Conservation (phyloP, 2,329 filamentous ascomycete genomes). For the Colletotrichum sp. region DNA sequence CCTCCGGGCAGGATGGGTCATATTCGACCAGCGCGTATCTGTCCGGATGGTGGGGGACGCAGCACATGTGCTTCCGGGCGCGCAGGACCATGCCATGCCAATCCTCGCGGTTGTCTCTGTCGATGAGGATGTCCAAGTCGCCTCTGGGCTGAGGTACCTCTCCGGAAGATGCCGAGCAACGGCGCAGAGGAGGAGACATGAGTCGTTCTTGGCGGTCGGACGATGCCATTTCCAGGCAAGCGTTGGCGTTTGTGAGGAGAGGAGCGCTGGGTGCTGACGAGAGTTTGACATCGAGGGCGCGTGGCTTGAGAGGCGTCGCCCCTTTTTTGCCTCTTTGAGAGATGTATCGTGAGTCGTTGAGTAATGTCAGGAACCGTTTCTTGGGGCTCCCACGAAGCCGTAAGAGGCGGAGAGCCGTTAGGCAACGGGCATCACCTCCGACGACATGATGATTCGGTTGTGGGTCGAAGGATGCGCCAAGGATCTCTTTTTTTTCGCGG, state of each 20-base stretch:
- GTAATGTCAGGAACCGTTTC: background rate
- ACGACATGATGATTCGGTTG: background rate
- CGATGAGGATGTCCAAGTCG: background rate
- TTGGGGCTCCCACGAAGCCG: background rate
- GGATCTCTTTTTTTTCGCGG: background rate
- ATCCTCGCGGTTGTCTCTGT: background rate
- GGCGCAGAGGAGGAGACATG: background rate
- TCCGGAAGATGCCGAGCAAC: background rate
- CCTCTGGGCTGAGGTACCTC: background rate
- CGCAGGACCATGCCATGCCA: background rate
- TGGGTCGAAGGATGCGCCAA: background rate
- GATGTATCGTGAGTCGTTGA: background rate
- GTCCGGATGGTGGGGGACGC: background rate
- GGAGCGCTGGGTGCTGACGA: background rate
- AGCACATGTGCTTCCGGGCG: background rate
- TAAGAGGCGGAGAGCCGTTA: background rate
- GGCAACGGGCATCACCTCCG: background rate
- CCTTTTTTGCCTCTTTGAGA: background rate
- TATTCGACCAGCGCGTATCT: background rate
- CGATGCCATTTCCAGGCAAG: background rate
- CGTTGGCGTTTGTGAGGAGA: background rate
- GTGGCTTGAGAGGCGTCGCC: background rate
- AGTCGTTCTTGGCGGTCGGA: background rate
- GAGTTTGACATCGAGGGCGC: background rate
- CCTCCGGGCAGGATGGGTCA: background rate